Conservation (phyloP, 192 early-diverging fungal genomes). For the Coemansia sp. region DNA sequence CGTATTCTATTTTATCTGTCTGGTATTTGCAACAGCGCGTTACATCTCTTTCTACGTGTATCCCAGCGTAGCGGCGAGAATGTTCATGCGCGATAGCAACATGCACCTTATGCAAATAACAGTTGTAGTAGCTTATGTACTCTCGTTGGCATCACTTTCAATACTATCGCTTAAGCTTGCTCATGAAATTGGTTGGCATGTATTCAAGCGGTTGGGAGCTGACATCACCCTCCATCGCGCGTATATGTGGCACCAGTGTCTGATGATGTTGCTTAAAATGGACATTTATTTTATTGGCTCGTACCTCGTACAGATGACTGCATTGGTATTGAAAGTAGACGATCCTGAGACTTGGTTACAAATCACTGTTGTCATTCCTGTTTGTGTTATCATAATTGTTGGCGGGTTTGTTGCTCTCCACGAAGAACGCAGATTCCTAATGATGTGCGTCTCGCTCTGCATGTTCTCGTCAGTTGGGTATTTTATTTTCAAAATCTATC, state of each 20-base stretch:
- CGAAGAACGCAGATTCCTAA: constrained; percentile 35
- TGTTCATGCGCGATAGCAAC: constrained; percentile 39
- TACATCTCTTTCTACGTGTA: constrained; percentile 36
- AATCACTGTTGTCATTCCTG: constrained; percentile 43
- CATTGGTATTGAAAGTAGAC: constrained; percentile 55
- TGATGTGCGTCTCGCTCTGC: constrained; percentile 17
- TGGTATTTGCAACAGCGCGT: constrained; percentile 24
- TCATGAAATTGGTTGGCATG: constrained; percentile 51
- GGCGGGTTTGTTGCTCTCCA: constrained; percentile 32
- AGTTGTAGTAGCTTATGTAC: constrained; percentile 27
- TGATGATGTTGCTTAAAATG: constrained; percentile 48
- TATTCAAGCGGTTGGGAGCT: constrained; percentile 53
- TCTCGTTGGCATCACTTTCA: constrained; percentile 29
- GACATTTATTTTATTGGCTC: constrained; percentile 52
- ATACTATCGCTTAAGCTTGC: constrained; percentile 54
- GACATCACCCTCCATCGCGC: constrained; percentile 53
- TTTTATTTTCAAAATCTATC: constrained; percentile 53
- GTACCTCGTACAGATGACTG: constrained; percentile 57
- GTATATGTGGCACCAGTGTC: constrained; percentile 41
- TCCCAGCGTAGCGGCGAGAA: constrained; percentile 37
- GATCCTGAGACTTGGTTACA: constrained; percentile 47
- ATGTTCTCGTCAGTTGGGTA: constrained; percentile 39
- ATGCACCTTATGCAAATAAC: constrained; percentile 41
- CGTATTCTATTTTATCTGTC: constrained; percentile 44
- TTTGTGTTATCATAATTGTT: constrained; percentile 29